Base-by-base conservation (phyloP, 805 yeast genomes). In the Teunomyces tritomae region DNA sequence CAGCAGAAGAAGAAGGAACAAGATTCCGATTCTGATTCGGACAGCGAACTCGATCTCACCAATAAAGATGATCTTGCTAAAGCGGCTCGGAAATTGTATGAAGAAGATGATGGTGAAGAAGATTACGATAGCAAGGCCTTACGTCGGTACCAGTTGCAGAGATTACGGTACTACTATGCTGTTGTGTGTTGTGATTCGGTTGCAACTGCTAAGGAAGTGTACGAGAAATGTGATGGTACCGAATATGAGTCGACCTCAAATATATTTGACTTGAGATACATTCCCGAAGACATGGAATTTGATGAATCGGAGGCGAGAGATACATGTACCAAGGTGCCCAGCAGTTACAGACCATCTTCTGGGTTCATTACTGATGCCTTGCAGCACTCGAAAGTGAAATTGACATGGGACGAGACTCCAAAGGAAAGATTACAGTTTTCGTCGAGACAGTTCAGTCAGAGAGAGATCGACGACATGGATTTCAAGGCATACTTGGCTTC, bases 351-450 rank as follows among this genome's bases (percentile, higher is more conserved):
- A 55, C 99, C 99, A 14, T 74, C 74, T 46, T 60, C 73, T 2
- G 74, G 77, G 8, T 94, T 94, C 65, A 87, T 88, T 28, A 94
- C 99, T 3, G 97, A 89, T 68, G 99, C 99, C 0, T 75, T 94
- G 50, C 97, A 94, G 64, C 96, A 90, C 62, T 91, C 98, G 11
- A 94, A 91, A 60, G 99, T 94, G 43, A 91, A 89, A 65, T 76
- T 94, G 55, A 91, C 98, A 0, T 94, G 99, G 99, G 99, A 94
- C 67, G 98, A 92, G 70, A 95, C 98, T 0, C 98, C 99, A 5
- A 85, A 83, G 49, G 97, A 90, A 59, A 80, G 99, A 60, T 65
- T 82, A 13, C 82, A 85, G 49, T 65, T 91, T 46, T 79, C 97
- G 1, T 78, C 86, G 11, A 84, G 85, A 56, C 89, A 90, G 5